Percentiles rank a stretch among this genome's conserved stretches.
These are phyloP conservation scores for Orbilia brochopaga DNA, from an alignment of 2,329 filamentous ascomycete genomes.

Conservation along the genomic window DNA sequence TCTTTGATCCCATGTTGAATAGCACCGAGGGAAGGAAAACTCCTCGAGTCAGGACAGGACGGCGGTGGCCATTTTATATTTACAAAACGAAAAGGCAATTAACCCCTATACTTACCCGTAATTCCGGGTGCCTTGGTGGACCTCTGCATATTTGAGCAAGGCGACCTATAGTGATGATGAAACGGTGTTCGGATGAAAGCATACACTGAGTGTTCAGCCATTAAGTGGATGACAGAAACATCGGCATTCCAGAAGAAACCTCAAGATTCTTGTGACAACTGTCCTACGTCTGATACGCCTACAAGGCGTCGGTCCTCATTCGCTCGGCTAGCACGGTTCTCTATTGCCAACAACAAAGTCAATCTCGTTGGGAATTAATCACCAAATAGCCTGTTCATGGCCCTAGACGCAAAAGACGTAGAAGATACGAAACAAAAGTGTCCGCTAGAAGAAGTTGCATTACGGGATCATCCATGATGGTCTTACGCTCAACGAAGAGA, in stretches of 20 bases:
- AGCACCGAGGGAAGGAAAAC: slow-evolving; percentile 27
- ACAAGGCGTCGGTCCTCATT: slow-evolving; percentile 30
- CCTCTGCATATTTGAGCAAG: slow-evolving; percentile 13
- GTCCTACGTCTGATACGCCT: not conserved
- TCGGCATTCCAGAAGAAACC: slow-evolving; percentile 1
- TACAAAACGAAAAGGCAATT: slow-evolving; percentile 4
- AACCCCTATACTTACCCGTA: not conserved
- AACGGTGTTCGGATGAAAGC: slow-evolving; percentile 9
- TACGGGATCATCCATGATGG: slow-evolving; percentile 15
- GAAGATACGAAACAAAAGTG: slow-evolving; percentile 17
- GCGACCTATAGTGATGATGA: slow-evolving; percentile 13
- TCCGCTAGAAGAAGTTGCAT: slow-evolving; percentile 6
- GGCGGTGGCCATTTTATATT: slow-evolving; percentile 31
- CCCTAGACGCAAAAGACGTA: not conserved
- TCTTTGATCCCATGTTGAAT: slow-evolving; percentile 47
- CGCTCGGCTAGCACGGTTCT: slow-evolving; percentile 8
- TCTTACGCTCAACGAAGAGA: slow-evolving; percentile 4
- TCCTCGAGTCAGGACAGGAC: slow-evolving; percentile 12
- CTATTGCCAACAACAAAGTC: slow-evolving; percentile 5
- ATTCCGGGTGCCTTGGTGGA: slow-evolving; percentile 6
- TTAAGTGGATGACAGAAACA: slow-evolving; percentile 10
- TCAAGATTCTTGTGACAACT: not conserved
- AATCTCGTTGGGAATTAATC: slow-evolving; percentile 6
- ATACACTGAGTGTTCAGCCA: slow-evolving; percentile 10
- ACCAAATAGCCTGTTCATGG: slow-evolving; percentile 15